Evolutionary conservation across 164 flowering plant genomes (phyloP).

Genomic region (Cinnamomum chago): DNA sequence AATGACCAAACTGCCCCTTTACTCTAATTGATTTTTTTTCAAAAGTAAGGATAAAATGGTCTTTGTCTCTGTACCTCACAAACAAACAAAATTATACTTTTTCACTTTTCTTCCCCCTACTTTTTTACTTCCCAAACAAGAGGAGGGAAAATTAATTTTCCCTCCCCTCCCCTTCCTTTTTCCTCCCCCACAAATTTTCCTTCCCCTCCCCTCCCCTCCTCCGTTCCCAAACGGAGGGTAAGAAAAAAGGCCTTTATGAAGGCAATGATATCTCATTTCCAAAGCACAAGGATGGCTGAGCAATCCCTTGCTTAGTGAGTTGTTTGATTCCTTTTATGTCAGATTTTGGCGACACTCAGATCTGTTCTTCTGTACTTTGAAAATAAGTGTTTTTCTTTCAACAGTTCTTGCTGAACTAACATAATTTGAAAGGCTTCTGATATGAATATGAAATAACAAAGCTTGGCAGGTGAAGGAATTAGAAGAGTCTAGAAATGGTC

Average conservation of each 20-base stretch:
- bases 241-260: background rate
- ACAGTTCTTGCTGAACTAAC: background rate
- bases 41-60: too few relatives aligned
- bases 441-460: constrained; percentile 58
- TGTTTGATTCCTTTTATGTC: background rate
- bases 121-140: too few relatives aligned
- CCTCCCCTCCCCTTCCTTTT: too few relatives aligned
- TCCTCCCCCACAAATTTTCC: too few relatives aligned
- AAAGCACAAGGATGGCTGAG: background rate
- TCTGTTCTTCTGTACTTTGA: background rate
- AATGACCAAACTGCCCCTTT: too few relatives aligned
- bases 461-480: constrained; percentile 85
- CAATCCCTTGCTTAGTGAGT: background rate
- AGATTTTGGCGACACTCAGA: background rate
- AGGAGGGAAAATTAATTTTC: too few relatives aligned
- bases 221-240: too few relatives aligned
- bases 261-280: background rate
- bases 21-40: too few relatives aligned
- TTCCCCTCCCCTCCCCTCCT: too few relatives aligned
- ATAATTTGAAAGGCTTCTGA: constrained; percentile 22
- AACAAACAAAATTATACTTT: too few relatives aligned
- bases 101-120: too few relatives aligned
- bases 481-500: constrained; percentile 51
- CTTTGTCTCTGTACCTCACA: too few relatives aligned
- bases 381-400: background rate